These are phyloP conservation scores for Penicillium vulpinum DNA, from an alignment of 2,329 filamentous ascomycete genomes.

Conservation along the genomic window DNA sequence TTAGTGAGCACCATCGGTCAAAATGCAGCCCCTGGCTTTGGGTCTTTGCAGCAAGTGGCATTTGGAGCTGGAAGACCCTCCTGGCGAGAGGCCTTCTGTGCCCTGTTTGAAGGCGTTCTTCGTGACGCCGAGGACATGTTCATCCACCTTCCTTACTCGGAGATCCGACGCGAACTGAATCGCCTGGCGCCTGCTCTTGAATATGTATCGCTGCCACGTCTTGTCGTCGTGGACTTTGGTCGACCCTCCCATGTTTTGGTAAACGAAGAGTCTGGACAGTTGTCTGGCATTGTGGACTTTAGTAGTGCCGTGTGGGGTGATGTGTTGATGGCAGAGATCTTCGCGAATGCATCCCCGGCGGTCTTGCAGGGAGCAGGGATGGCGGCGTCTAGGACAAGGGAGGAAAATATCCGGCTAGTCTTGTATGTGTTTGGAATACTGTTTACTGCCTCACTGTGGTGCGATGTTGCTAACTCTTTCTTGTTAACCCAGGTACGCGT, in stretches of 20 bases:
- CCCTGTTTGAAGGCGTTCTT: slow-evolving; percentile 54
- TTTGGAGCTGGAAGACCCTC: slow-evolving; percentile 47
- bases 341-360: slow-evolving; percentile 39
- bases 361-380: slow-evolving; percentile 40
- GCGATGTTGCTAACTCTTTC: not conserved
- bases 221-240: slow-evolving; percentile 54
- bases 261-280: slow-evolving; percentile 48
- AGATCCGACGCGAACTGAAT: slow-evolving; percentile 53
- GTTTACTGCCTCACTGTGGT: not conserved
- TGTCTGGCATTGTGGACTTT: slow-evolving; percentile 56
- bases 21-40: slow-evolving; percentile 52
- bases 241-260: slow-evolving; percentile 54
- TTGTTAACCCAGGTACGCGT: slow-evolving; percentile 35
- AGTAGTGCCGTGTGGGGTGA: slow-evolving; percentile 59
- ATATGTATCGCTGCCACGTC: slow-evolving; percentile 51
- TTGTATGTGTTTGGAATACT: slow-evolving; percentile 31
- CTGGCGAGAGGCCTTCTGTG: slow-evolving; percentile 56
- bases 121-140: slow-evolving; percentile 61
- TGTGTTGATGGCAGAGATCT: slow-evolving; percentile 54
- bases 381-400: slow-evolving; percentile 21
- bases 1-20: slow-evolving; percentile 46
- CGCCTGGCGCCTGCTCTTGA: slow-evolving; percentile 50
- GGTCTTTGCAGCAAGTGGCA: slow-evolving; percentile 50
- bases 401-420: slow-evolving; percentile 33
- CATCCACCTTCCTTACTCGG: slow-evolving; percentile 57